A percentile compares a stretch with the other conserved stretches of the same genome.
These are phyloP conservation scores for Kondoa malvinella DNA, from an alignment of 768 basidiomycete species.

Conservation along the genomic window DNA sequence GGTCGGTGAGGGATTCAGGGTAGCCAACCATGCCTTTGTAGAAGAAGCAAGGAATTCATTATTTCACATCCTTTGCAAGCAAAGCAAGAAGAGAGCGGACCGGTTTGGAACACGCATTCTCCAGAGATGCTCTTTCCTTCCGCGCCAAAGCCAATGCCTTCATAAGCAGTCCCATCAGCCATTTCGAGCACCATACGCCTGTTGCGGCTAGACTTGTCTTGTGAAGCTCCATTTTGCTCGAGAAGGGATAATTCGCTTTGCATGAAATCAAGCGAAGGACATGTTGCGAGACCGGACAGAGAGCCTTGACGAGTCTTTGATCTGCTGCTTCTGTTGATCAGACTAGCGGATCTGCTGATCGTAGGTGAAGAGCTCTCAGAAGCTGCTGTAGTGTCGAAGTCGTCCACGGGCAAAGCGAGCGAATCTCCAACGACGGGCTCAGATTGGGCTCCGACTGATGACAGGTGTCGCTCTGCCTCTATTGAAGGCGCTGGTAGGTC, in stretches of 20 bases:
- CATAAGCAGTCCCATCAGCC: slow-evolving; percentile 67
- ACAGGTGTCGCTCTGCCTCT: background rate
- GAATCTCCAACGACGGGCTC: background rate
- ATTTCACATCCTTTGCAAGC: background rate
- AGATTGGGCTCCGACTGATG: background rate
- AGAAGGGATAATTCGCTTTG: background rate
- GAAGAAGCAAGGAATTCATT: slow-evolving; percentile 3
- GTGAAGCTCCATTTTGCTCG: background rate
- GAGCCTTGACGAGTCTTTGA: background rate
- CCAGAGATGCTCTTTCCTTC: slow-evolving; percentile 77
- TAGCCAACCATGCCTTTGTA: slow-evolving; percentile 91
- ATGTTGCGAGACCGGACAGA: background rate
- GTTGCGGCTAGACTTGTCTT: background rate
- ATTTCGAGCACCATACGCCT: slow-evolving; percentile 54
- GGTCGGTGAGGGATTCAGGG: slow-evolving; percentile 92
- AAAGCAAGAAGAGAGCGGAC: slow-evolving; percentile 38
- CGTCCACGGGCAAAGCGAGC: background rate
- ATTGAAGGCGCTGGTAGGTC: background rate
- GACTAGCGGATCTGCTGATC: background rate
- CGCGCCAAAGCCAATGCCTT: slow-evolving; percentile 86
- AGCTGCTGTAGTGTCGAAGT: background rate
- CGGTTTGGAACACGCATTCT: slow-evolving; percentile 99
- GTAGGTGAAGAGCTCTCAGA: background rate
- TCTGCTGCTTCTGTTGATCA: background rate
- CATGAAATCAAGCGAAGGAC: background rate